A percentile compares a stretch with the other conserved stretches of the same genome.
Conservation (phyloP, 495 filamentous ascomycete genomes). For the Xylaria scruposa region DNA sequence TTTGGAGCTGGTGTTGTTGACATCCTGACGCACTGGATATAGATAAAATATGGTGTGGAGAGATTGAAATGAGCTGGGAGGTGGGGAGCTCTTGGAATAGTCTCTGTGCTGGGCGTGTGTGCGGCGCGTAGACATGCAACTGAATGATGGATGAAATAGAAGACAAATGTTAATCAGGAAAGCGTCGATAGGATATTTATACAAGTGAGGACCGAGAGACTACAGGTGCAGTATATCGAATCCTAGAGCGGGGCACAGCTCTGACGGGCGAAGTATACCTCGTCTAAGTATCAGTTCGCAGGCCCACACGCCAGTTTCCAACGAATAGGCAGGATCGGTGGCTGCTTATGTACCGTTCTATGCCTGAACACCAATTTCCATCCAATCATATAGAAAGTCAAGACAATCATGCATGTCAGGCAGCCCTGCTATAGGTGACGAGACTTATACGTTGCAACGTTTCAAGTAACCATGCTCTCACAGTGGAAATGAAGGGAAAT, state of each 20-base stretch:
- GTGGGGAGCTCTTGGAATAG: too few species aligned
- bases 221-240: neutral
- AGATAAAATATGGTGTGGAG: neutral
- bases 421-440: neutral
- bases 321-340: neutral
- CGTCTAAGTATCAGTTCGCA: neutral
- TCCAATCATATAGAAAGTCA: neutral
- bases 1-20: neutral
- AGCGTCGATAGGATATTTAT: neutral
- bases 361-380: constrained; percentile 3
- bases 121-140: too few species aligned
- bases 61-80: neutral
- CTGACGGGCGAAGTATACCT: neutral
- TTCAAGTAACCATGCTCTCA: neutral
- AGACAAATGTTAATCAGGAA: neutral
- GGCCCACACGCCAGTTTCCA: neutral
- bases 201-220: neutral
- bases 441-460: neutral
- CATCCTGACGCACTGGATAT: neutral
- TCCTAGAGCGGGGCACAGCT: neutral
- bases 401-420: neutral
- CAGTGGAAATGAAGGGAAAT: neutral
- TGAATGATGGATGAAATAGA: neutral
- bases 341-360: neutral
- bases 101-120: too few species aligned